These are phyloP conservation scores for Fusarium clavum DNA, from an alignment of 2,329 filamentous ascomycete genomes.

Conservation along the genomic window DNA sequence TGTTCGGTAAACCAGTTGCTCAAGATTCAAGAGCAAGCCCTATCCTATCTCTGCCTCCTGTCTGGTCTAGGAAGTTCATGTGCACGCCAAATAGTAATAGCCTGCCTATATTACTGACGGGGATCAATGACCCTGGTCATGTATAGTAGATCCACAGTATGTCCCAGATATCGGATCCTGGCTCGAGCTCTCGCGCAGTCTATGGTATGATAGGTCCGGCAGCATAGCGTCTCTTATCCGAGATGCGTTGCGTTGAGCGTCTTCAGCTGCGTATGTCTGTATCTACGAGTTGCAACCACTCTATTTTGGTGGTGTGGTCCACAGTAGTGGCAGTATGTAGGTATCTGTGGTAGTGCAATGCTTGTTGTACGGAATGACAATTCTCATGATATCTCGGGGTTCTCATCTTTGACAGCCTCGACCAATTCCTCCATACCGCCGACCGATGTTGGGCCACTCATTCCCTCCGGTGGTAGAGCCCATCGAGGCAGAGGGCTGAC, in stretches of 20 bases:
- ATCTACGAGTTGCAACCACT: constrained; percentile 31
- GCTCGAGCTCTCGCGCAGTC: background rate
- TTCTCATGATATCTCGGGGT: constrained; percentile 54
- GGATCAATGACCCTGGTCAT: constrained; percentile 21
- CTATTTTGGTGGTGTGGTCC: constrained; percentile 31
- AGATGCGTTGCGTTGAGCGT: constrained; percentile 12
- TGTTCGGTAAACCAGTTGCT: constrained; percentile 12
- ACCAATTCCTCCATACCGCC: constrained; percentile 70
- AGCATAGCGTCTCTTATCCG: constrained; percentile 24
- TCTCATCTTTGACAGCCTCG: constrained; percentile 62
- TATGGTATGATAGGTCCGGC: constrained; percentile 30
- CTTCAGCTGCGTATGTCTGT: constrained; percentile 19
- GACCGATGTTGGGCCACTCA: constrained; percentile 77
- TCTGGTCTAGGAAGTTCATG: constrained; percentile 23
- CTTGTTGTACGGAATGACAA: constrained; percentile 31
- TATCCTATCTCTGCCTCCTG: constrained; percentile 21
- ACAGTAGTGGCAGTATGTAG: constrained; percentile 17
- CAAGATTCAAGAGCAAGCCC: constrained; percentile 7
- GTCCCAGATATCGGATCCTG: constrained; percentile 17
- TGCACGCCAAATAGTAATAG: constrained; percentile 29
- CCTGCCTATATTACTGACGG: constrained; percentile 18
- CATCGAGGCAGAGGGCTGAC: constrained; percentile 85
- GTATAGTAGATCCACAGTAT: constrained; percentile 24
- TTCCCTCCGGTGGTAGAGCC: constrained; percentile 83
- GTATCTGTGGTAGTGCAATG: constrained; percentile 23